Percentiles rank a stretch among this genome's conserved stretches.
Conservation (phyloP, 2,329 filamentous ascomycete species). For the Trematosphaeria pertusa region DNA sequence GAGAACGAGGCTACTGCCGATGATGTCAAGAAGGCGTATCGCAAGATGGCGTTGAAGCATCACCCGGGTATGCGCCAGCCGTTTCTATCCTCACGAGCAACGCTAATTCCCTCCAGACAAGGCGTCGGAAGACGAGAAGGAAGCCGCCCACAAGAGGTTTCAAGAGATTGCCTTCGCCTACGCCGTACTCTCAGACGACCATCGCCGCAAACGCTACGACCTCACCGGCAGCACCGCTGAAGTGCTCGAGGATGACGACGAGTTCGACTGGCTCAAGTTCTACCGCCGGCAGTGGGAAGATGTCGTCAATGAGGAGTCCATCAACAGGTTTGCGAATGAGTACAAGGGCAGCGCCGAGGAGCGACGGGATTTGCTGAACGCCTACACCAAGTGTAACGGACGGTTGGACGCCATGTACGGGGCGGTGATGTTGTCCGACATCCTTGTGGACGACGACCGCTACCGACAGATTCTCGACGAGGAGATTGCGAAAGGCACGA, state of each 20-base stretch:
- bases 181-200: conserved; percentile 84
- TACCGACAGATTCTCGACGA: conserved; percentile 82
- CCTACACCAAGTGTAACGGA: conserved; percentile 77
- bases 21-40: conserved; percentile 89
- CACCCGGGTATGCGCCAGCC: conserved; percentile 66
- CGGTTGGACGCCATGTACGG: conserved; percentile 81
- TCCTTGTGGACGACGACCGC: conserved; percentile 82
- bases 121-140: conserved; percentile 70
- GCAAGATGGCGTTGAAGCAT: conserved; percentile 84
- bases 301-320: conserved; percentile 74
- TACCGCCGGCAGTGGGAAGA: conserved; percentile 85
- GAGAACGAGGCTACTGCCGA: conserved; percentile 74
- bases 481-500: conserved; percentile 74
- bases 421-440: conserved; percentile 84
- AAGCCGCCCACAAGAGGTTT: conserved; percentile 79
- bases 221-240: conserved; percentile 88
- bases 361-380: conserved; percentile 74
- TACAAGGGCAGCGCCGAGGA: conserved; percentile 93
- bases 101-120: conserved; percentile 68
- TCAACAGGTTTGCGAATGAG: conserved; percentile 74
- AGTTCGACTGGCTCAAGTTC: conserved; percentile 89
- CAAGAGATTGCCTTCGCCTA: conserved; percentile 94
- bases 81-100: conserved; percentile 1
- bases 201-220: conserved; percentile 85
- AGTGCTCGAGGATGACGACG: conserved; percentile 72